These are phyloP conservation scores for Cladosporium colombiae DNA, from an alignment of 2,329 filamentous ascomycete species.

Conservation along the genomic window DNA sequence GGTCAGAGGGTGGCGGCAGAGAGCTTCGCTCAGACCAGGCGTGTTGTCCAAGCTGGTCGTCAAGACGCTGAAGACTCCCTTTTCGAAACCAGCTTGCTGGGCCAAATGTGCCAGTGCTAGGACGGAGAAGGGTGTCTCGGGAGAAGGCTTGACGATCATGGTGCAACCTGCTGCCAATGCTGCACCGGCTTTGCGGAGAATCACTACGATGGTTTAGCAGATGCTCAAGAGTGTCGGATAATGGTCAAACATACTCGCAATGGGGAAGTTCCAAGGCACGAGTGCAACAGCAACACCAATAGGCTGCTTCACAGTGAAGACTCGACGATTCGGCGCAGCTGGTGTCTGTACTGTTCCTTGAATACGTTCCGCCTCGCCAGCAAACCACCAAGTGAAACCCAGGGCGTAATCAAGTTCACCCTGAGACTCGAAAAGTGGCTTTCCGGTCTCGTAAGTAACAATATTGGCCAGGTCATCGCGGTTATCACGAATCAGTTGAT, in stretches of 20 bases:
- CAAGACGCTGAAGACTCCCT: constrained; percentile 62
- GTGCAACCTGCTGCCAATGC: constrained; percentile 72
- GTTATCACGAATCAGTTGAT: constrained; percentile 63
- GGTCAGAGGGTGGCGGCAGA: constrained; percentile 59
- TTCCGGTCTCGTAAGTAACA: constrained; percentile 61
- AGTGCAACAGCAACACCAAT: constrained; percentile 68
- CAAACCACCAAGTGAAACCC: constrained; percentile 60
- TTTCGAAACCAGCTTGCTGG: constrained; percentile 57
- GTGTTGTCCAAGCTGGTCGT: constrained; percentile 61
- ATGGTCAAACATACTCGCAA: background rate
- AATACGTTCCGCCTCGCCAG: constrained; percentile 63
- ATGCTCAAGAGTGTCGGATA: background rate
- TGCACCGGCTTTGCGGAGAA: constrained; percentile 66
- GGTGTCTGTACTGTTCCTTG: constrained; percentile 62
- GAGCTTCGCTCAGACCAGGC: constrained; percentile 54
- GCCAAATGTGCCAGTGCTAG: constrained; percentile 58
- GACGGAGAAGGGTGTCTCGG: constrained; percentile 63
- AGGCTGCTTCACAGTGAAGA: constrained; percentile 74
- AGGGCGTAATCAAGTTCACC: constrained; percentile 57
- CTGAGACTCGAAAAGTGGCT: constrained; percentile 53
- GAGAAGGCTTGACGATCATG: constrained; percentile 71
- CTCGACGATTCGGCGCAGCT: constrained; percentile 62
- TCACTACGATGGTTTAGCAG: constrained; percentile 45
- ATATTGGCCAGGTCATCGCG: constrained; percentile 64
- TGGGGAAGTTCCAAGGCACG: constrained; percentile 54